phyloP scores from a whole-genome alignment of 1,284 basidiomycete species.

The Exobasidium cylindrosporum region DNA sequence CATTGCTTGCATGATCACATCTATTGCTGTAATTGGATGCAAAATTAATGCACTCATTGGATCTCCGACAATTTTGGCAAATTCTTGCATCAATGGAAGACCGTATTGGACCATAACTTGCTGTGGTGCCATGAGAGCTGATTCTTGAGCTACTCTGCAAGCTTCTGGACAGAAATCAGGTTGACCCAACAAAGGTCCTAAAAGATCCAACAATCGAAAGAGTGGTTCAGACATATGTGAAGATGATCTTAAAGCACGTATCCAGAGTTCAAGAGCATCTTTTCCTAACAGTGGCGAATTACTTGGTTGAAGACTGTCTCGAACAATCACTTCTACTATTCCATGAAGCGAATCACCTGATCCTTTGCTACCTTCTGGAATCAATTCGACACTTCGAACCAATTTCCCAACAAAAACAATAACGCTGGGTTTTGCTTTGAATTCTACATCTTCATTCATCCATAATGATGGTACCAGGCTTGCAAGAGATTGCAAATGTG shows the following conservation, averaged over 20 bases:
- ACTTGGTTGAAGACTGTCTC: slow-evolving; percentile 32
- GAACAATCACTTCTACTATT: slow-evolving; percentile 44
- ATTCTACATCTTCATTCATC: slow-evolving; percentile 45
- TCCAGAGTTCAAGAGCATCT: slow-evolving; percentile 48
- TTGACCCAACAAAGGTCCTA: slow-evolving; percentile 33
- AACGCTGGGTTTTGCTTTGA: slow-evolving; percentile 43
- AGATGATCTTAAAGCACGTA: slow-evolving; percentile 40
- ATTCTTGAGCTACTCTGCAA: slow-evolving; percentile 44
- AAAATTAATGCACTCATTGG: slow-evolving; percentile 40
- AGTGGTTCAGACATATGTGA: slow-evolving; percentile 42
- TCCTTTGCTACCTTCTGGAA: slow-evolving; percentile 21
- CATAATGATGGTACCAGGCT: slow-evolving; percentile 47
- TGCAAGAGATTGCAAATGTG: slow-evolving; percentile 36
- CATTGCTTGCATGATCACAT: slow-evolving; percentile 39
- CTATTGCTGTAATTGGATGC: slow-evolving; percentile 36
- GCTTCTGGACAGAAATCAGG: slow-evolving; percentile 48
- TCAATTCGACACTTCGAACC: slow-evolving; percentile 39
- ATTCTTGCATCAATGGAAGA: slow-evolving; percentile 27
- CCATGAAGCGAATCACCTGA: slow-evolving; percentile 36
- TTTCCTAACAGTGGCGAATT: slow-evolving; percentile 39
- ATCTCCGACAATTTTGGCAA: slow-evolving; percentile 39
- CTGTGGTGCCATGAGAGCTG: slow-evolving; percentile 39
- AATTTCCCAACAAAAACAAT: slow-evolving; percentile 49
- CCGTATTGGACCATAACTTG: slow-evolving; percentile 31
- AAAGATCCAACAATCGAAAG: slow-evolving; percentile 35